Evolutionary conservation across 257 asterid genomes (phyloP), one percentile per base, ranked within the genome.

Genomic region (Paraleonurus japonicus): DNA sequence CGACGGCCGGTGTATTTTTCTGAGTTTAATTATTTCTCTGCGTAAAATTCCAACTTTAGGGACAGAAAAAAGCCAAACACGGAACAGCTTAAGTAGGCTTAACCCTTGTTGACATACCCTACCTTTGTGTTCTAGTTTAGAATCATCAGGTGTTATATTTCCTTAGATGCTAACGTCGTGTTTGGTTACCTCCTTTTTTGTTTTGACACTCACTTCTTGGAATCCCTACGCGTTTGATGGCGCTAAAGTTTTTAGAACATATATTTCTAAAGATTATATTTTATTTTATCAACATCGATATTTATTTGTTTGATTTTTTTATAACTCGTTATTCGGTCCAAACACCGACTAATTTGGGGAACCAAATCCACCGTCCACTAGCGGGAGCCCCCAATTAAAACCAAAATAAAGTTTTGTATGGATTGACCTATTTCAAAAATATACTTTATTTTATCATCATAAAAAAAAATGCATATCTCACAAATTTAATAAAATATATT

Each of bases 31-130:
- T 19, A 9, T 57, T 57, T 57, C 26, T 58, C 75, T 68, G 70
- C 13, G 76, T 27, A 41, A 75, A 72, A 61, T 20, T 70, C 77
- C 59, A 60, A 71, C 1, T 68, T 9, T 62, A 39, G 69, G 69
- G 58, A 73, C 74, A 69, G 48, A 32, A 62, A 41, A 32, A 67
- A 76, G 75, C 81, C 80, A 73, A 81, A 75, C 82, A 80, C 66
- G 84, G 81, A 45, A 75, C 24, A 67, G 60, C 20, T 20, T 60
- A 67, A 28, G 55, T 53, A 69, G 68, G 73, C 61, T 57, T 58
- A 12, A 63, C 48, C 79, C 67, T 63, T 63, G 59, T 39, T 24
- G 58, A 62, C 76, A 68, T 23, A 6, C 30, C 35, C 35, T 61
- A 5, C 30, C 27, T 7, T 53, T 13, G 41, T 19, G 71, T 68